These are phyloP conservation scores for Pseudonitzschia delicatissima DNA, from an alignment of 108 stramenopile genomes.

Conservation along the genomic window DNA sequence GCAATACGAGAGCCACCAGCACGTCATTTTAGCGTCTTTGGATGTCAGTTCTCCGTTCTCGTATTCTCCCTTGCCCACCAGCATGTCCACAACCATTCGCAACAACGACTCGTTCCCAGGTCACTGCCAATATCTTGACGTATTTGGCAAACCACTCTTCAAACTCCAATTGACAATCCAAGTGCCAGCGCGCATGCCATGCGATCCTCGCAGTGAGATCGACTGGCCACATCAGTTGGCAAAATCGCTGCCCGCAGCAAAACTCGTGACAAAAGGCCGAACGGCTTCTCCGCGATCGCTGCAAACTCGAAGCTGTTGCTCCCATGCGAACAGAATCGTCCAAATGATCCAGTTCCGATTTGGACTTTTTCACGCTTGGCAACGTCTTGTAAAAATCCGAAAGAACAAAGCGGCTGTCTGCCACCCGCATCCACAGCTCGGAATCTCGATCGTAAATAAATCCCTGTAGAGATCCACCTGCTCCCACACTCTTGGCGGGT, in stretches of 20 bases:
- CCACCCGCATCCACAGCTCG: constrained; percentile 79
- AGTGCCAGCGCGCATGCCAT: constrained; percentile 81
- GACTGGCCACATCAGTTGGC: constrained; percentile 45
- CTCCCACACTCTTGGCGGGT: constrained; percentile 21
- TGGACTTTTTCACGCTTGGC: constrained; percentile 24
- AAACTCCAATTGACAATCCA: constrained; percentile 60
- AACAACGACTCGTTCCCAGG: constrained; percentile 47
- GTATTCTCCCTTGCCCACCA: constrained; percentile 25
- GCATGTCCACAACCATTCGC: constrained; percentile 66
- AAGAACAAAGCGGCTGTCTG: constrained; percentile 77
- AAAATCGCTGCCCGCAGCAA: constrained; percentile 16
- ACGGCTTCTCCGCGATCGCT: constrained; percentile 33
- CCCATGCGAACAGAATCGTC: constrained; percentile 63
- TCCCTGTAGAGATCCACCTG: constrained; percentile 65
- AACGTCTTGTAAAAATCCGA: constrained; percentile 78
- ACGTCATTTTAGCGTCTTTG: constrained; percentile 3
- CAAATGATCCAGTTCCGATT: constrained; percentile 41
- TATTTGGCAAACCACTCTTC: constrained; percentile 63
- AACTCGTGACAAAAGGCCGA: not conserved
- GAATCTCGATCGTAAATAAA: constrained; percentile 67
- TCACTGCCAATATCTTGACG: constrained; percentile 38
- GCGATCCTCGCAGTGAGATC: constrained; percentile 86
- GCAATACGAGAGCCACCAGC: constrained; percentile 66
- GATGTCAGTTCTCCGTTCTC: not conserved
- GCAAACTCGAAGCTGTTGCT: constrained; percentile 32